These are phyloP conservation scores for Suillus plorans DNA, from an alignment of 768 basidiomycete genomes.

Conservation along the genomic window DNA sequence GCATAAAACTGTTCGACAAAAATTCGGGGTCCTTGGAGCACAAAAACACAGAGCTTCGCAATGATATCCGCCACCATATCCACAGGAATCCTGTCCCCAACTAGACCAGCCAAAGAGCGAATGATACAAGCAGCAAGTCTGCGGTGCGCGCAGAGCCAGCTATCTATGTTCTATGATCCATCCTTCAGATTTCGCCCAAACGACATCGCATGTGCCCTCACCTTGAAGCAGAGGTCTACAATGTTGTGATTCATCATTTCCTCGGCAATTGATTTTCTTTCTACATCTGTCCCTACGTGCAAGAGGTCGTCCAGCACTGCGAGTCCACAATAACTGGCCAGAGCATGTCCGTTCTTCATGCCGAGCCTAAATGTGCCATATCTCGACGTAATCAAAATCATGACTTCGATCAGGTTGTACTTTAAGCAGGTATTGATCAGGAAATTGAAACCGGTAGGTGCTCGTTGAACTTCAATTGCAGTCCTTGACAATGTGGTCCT, in stretches of 20 bases:
- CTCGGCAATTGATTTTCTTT: constrained; percentile 5
- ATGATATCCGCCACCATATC: constrained; percentile 24
- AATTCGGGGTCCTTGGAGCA: constrained; percentile 23
- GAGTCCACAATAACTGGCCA: constrained; percentile 12
- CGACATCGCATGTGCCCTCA: constrained; percentile 3
- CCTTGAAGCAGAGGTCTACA: constrained; percentile 24
- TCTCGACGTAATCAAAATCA: constrained; percentile 4
- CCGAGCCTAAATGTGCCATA: constrained; percentile 2
- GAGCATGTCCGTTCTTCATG: constrained; percentile 11
- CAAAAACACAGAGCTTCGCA: constrained; percentile 22
- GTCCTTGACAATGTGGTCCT: neutral
- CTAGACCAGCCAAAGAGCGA: constrained; percentile 21
- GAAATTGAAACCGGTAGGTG: neutral
- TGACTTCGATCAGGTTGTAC: constrained; percentile 1
- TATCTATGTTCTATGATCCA: constrained; percentile 17
- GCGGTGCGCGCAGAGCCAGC: constrained; percentile 23
- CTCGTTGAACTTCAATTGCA: neutral
- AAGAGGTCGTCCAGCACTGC: constrained; percentile 4
- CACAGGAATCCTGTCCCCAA: constrained; percentile 19
- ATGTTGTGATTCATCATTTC: constrained; percentile 21
- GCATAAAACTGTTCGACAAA: constrained; percentile 20
- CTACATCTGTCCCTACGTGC: constrained; percentile 1
- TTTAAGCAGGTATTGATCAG: constrained; percentile 2
- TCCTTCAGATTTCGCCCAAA: neutral
- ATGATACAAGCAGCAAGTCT: constrained; percentile 17